Evolutionary conservation across 805 yeast genomes (phyloP), one percentile per base, ranked within the genome.

Genomic region (Tetrapisispora phaffii): DNA sequence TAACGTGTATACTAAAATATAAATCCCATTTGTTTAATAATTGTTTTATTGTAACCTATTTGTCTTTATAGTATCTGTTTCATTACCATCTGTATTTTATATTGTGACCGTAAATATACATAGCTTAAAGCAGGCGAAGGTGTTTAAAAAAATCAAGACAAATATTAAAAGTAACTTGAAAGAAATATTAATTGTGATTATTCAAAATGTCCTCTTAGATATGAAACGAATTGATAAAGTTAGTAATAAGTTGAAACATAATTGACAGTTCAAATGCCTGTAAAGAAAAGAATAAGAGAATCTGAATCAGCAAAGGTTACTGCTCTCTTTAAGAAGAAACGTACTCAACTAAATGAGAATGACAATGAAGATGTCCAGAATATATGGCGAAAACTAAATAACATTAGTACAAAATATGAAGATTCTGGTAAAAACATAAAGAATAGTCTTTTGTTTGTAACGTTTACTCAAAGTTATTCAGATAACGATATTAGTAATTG

Each of bases 351-450:
- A 15, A 32, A 41, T 20, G 21, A 22, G 13, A 33, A 22, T 3
- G 47, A 44, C 13, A 16, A 5, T 15, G 47, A 45, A 34, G 56
- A 52, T 35, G 43, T 53, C 1, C 59, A 57, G 31, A 60, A 56
- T 42, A 44, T 59, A 7, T 56, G 60, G 60, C 48, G 52, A 34
- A 55, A 46, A 17, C 39, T 59, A 17, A 58, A 57, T 34, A 47
- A 46, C 34, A 49, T 59, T 38, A 51, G 55, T 23, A 44, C 49
- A 9, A 43, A 23, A 4, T 29, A 46, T 33, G 26, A 37, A 19
- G 24, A 41, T 22, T 45, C 54, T 1, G 55, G 47, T 1, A 29
- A 23, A 16, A 19, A 29, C 1, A 47, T 57, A 15, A 46, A 47
- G 19, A 50, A 54, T 24, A 52, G 62, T 38, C 34, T 24, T 33